Percentiles rank a stretch among this genome's conserved stretches.
Conservation (phyloP, 2,329 filamentous ascomycete species). For the Colletotrichum viniferum region DNA sequence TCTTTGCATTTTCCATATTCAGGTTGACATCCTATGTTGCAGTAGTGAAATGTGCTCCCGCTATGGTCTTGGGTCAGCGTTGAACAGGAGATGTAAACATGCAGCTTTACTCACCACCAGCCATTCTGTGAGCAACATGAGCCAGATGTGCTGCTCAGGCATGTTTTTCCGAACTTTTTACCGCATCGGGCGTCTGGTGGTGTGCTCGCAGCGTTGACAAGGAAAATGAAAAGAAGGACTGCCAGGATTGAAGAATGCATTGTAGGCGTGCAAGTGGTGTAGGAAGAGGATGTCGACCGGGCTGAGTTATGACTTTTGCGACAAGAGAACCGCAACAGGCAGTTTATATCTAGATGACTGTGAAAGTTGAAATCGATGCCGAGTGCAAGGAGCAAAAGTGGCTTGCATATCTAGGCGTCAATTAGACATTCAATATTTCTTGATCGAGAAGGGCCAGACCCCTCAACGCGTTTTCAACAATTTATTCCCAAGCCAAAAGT, state of each 20-base stretch:
- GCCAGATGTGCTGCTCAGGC: neutral
- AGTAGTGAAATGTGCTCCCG: neutral
- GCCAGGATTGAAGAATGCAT: neutral
- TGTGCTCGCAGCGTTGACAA: neutral
- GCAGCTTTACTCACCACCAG: neutral
- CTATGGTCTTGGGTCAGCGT: neutral
- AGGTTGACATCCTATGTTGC: neutral
- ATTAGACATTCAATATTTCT: neutral
- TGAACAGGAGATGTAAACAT: neutral
- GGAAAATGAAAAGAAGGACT: neutral
- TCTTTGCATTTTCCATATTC: neutral
- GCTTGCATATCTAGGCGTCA: neutral
- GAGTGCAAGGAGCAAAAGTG: neutral
- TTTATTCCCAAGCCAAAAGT: neutral
- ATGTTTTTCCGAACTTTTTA: neutral
- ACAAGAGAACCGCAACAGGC: neutral
- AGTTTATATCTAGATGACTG: neutral
- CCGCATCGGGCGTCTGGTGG: neutral
- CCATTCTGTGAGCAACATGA: neutral
- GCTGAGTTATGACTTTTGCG: neutral
- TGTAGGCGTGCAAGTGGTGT: neutral
- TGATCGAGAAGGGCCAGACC: neutral
- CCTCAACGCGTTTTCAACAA: neutral
- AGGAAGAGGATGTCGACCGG: neutral
- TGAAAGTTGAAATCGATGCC: neutral